These are phyloP conservation scores for Phycomyces nitens DNA, from an alignment of 192 early-diverging fungal species.

Conservation along the genomic window DNA sequence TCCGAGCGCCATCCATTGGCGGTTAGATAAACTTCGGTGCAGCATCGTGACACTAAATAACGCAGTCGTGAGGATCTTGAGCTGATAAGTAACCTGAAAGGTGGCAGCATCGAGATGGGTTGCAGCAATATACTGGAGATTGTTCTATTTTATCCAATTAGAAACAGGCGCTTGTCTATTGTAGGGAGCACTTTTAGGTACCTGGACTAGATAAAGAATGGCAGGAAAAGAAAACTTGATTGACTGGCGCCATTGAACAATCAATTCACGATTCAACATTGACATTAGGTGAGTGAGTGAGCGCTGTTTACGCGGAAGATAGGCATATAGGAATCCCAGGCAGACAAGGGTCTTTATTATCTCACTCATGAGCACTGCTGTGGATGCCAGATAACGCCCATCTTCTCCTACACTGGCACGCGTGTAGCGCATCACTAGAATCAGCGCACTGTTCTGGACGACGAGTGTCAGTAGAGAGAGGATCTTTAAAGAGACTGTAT, in stretches of 20 bases:
- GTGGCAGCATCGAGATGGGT: constrained; percentile 89
- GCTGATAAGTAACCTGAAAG: constrained; percentile 97
- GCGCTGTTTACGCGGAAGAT: constrained; percentile 12
- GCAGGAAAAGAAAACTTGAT: constrained; percentile 89
- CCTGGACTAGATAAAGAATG: constrained; percentile 85
- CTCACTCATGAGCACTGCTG: constrained; percentile 89
- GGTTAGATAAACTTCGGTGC: constrained; percentile 56
- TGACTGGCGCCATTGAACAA: constrained; percentile 35
- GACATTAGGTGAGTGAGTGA: constrained; percentile 13
- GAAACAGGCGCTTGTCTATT: neutral
- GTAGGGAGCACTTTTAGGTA: neutral
- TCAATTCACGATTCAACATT: constrained; percentile 28
- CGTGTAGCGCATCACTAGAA: constrained; percentile 89
- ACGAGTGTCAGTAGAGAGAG: constrained; percentile 81
- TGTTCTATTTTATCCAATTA: constrained; percentile 57
- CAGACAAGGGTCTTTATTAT: constrained; percentile 72
- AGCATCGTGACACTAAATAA: constrained; percentile 88
- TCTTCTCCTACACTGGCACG: constrained; percentile 42
- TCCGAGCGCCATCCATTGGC: constrained; percentile 82
- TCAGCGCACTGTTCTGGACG: constrained; percentile 83
- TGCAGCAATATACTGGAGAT: constrained; percentile 91
- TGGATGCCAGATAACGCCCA: constrained; percentile 69
- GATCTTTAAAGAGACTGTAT: constrained; percentile 76
- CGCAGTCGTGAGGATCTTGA: constrained; percentile 98
- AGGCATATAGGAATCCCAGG: constrained; percentile 33